These are phyloP conservation scores for Elongisporangium anandrum DNA, from an alignment of 352 stramenopile species.

Conservation along the genomic window DNA sequence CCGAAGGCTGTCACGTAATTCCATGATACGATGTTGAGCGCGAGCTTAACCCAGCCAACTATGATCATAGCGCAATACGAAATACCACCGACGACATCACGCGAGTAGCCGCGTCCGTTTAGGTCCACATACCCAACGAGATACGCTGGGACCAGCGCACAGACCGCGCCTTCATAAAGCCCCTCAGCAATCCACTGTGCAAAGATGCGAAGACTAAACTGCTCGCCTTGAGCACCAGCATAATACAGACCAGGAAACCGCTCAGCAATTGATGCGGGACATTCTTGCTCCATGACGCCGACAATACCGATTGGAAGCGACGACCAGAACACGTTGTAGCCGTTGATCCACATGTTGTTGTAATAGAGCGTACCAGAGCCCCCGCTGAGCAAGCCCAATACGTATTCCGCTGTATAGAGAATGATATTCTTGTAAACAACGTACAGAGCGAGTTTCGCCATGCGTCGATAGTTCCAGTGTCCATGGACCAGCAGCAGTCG, in stretches of 20 bases:
- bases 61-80: slow-evolving; percentile 80
- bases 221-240: slow-evolving; percentile 67
- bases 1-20: slow-evolving; percentile 54
- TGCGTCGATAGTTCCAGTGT: slow-evolving; percentile 97
- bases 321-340: slow-evolving; percentile 97
- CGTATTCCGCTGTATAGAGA: slow-evolving; percentile 73
- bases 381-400: slow-evolving; percentile 84
- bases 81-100: slow-evolving; percentile 63
- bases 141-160: slow-evolving; percentile 58
- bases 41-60: slow-evolving; percentile 76
- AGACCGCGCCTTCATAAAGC: slow-evolving; percentile 73
- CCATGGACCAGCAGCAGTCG: slow-evolving; percentile 96
- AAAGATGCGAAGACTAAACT: slow-evolving; percentile 81
- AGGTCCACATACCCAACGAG: slow-evolving; percentile 62
- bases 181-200: slow-evolving; percentile 76
- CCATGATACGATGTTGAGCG: slow-evolving; percentile 82
- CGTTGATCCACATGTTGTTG: slow-evolving; percentile 91
- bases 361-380: slow-evolving; percentile 79
- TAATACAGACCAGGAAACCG: slow-evolving; percentile 81
- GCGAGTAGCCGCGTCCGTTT: slow-evolving; percentile 52
- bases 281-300: slow-evolving; percentile 81
- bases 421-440: slow-evolving; percentile 99
- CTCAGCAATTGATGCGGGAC: slow-evolving; percentile 59
- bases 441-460: slow-evolving; percentile 94
- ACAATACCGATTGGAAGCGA: slow-evolving; percentile 89